Evolutionary conservation across 208 protist species (phyloP), one percentile per base, ranked within the genome.

Genomic region (Trypanosoma brucei): DNA sequence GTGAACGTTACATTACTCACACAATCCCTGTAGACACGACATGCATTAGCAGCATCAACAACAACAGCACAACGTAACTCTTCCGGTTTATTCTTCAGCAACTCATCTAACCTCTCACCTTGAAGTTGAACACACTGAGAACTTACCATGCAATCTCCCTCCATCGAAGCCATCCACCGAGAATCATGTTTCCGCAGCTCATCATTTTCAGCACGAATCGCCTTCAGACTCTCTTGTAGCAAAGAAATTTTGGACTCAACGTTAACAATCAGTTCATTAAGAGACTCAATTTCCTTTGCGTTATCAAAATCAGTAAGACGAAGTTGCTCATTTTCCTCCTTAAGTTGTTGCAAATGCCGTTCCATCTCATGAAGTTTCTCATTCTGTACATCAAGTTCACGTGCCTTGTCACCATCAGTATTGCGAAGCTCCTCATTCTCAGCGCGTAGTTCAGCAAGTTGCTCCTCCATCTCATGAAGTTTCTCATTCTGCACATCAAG

Each of bases 1-100:
- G 22, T 39, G 49, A 69, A 69, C 11, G 22, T 45, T 3, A 69
- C 55, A 49, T 56, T 55, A 44, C 11, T 56, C 3, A 69, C 31
- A 37, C 55, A 54, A 45, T 48, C 35, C 36, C 35, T n/a, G n/a
- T 7, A 30, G 3, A 69, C 42, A 46, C 45, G 13, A 14, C 55
- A 55, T 11, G 56, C 64, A 8, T 38, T 49, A 8, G 64, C 31
- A 7, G 46, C 55, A 40, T 69, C 64, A 6, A 39, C 33, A 0
- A 49, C 55, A 54, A 69, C 44, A 31, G 64, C 64, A 62, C 8
- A 3, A 39, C 64, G 42, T 2, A 69, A 39, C 1, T 2, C 55
- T 11, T 69, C 64, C 1, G 48, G 11, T 31, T 62, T 69, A 33
- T 56, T 42, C 8, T 2, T 2, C 3, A 62, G 3, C 3, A 62